Evolutionary conservation across 2,329 filamentous ascomycete species (phyloP).

Genomic region (Didymella sp.): DNA sequence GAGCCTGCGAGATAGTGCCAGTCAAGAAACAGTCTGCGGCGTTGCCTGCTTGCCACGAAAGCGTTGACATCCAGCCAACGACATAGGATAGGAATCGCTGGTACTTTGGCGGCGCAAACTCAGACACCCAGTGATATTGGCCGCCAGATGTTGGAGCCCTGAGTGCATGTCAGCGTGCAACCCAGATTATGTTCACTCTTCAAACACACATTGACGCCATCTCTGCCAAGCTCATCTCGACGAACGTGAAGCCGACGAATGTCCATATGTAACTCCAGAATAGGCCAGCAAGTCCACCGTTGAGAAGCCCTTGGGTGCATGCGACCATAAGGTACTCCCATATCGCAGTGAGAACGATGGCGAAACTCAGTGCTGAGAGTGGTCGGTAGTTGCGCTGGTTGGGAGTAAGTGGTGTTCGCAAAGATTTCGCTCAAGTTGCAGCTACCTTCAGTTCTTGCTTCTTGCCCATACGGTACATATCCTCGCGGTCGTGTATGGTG

Average conservation of each 20-base stretch:
- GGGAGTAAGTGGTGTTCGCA: background rate
- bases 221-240: constrained; percentile 40
- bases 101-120: constrained; percentile 48
- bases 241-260: constrained; percentile 43
- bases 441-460: constrained; percentile 27
- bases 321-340: constrained; percentile 27
- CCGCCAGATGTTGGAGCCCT: constrained; percentile 45
- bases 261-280: constrained; percentile 47
- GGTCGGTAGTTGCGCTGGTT: constrained; percentile 18
- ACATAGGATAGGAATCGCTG: constrained; percentile 52
- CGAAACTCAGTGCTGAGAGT: constrained; percentile 26
- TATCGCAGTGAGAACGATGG: constrained; percentile 21
- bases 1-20: constrained; percentile 51
- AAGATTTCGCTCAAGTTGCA: background rate
- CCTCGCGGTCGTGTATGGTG: constrained; percentile 19
- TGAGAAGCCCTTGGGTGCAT: constrained; percentile 26
- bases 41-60: constrained; percentile 56
- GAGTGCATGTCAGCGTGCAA: background rate
- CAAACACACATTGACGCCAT: constrained; percentile 46
- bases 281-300: constrained; percentile 46
- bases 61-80: constrained; percentile 54
- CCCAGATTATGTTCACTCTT: background rate
- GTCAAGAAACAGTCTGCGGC: constrained; percentile 53
- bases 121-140: constrained; percentile 43
- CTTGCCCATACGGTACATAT: constrained; percentile 38